Evolutionary conservation across 805 yeast species (phyloP), one percentile per base, ranked within the genome.

Genomic region (Ogataea pilisensis): DNA sequence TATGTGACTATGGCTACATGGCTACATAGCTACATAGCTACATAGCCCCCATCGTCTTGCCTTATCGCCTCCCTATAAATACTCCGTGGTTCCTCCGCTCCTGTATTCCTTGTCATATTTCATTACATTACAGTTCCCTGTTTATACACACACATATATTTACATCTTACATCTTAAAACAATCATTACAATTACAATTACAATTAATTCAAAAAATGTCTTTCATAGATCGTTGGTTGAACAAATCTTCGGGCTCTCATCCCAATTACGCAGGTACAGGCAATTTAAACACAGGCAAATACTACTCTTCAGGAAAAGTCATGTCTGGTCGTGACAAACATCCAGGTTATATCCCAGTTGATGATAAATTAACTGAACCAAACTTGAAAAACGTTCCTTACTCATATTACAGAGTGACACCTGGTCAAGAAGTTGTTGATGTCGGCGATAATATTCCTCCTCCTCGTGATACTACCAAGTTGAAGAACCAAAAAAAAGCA

Each of bases 151-250:
- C n/a, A n/a, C n/a, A n/a, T n/a, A n/a, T n/a, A n/a, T n/a, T n/a
- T n/a, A n/a, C n/a, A n/a, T n/a, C n/a, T n/a, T n/a, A n/a, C n/a
- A n/a, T n/a, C n/a, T n/a, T n/a, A n/a, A n/a, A n/a, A n/a, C n/a
- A n/a, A n/a, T n/a, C n/a, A n/a, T n/a, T 14, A 27, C 14, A 27
- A 5, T 9, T 14, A 27, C 14, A 31, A 8, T 9, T 2, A 31
- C 25, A 31, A 31, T 6, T 19, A 22, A 34, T 28, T 19, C 5
- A 18, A 29, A 46, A 14, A 32, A 61, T 58, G 63, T 61, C 66
- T 16, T 63, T 63, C 37, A 31, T 63, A 19, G 68, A 63, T 34
- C 61, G 68, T 31, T 63, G 66, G 66, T 42, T 63, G 13, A 57
- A 56, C 51, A 48, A 56, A 18, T 44, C 50, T 20, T 43, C 46